Conservation (phyloP, 169 alveolate species). For the Eimeria nieschulzi region DNA sequence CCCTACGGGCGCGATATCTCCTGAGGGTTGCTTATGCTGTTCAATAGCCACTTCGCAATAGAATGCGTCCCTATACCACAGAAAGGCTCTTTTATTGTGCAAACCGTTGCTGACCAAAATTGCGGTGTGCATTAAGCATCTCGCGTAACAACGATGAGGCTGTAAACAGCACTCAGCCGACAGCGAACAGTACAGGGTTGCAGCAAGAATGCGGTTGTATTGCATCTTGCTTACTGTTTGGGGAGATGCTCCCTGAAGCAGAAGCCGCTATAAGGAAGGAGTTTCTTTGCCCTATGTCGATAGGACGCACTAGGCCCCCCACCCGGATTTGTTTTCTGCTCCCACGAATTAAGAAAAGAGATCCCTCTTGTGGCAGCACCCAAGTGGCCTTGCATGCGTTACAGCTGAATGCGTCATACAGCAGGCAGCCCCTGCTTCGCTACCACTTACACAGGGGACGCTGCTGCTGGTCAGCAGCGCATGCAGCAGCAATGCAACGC, state of each 20-base stretch:
- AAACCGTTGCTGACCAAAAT: too few relatives aligned
- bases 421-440: background rate
- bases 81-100: too few relatives aligned
- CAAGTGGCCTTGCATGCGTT: constrained; percentile 29
- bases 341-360: background rate
- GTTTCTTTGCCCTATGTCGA: background rate
- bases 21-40: too few relatives aligned
- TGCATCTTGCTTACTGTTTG: background rate
- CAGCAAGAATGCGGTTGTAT: background rate
- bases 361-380: background rate
- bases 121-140: background rate
- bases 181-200: constrained; percentile 18
- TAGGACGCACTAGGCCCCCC: constrained; percentile 34
- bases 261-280: background rate
- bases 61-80: too few relatives aligned
- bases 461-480: constrained; percentile 25
- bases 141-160: background rate
- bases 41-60: too few relatives aligned
- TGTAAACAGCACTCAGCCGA: constrained; percentile 8
- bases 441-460: background rate
- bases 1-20: too few relatives aligned
- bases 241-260: too few relatives aligned
- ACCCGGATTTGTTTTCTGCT: background rate
- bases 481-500: constrained; percentile 23
- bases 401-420: constrained; percentile 16